Evolutionary conservation across 202 grass and related monocot species (phyloP).

Genomic region (Brachypodium distachyon): DNA sequence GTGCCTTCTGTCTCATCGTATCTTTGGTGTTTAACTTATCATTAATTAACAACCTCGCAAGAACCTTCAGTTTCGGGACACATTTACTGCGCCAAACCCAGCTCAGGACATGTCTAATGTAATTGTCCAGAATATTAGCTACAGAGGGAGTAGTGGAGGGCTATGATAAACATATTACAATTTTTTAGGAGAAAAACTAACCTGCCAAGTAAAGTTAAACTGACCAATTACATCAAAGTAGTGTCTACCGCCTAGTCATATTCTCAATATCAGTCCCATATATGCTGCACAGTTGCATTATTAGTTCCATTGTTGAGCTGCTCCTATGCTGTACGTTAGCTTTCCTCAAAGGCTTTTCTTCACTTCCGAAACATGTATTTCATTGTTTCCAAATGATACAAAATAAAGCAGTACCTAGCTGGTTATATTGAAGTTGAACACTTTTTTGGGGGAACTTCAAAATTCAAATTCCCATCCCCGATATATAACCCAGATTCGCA

Average conservation of each 20-base stretch:
- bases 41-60: no score
- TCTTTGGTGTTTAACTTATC: no score
- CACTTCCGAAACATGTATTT: background rate
- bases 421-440: background rate
- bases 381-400: background rate
- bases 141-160: background rate
- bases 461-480: background rate
- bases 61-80: no score
- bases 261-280: background rate
- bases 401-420: background rate
- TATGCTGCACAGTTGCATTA: background rate
- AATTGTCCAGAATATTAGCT: constrained; percentile 10
- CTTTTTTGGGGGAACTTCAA: background rate
- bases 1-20: no score
- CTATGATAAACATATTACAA: background rate
- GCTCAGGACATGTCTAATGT: constrained; percentile 10
- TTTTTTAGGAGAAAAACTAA: background rate
- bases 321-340: background rate
- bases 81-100: no score
- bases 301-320: no score
- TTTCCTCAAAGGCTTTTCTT: background rate
- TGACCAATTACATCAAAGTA: background rate
- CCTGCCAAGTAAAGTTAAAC: background rate
- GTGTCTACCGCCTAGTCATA: background rate
- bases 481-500: background rate